These are phyloP conservation scores for Xylariaceae sp. DNA, from an alignment of 2,329 filamentous ascomycete species.

Conservation along the genomic window DNA sequence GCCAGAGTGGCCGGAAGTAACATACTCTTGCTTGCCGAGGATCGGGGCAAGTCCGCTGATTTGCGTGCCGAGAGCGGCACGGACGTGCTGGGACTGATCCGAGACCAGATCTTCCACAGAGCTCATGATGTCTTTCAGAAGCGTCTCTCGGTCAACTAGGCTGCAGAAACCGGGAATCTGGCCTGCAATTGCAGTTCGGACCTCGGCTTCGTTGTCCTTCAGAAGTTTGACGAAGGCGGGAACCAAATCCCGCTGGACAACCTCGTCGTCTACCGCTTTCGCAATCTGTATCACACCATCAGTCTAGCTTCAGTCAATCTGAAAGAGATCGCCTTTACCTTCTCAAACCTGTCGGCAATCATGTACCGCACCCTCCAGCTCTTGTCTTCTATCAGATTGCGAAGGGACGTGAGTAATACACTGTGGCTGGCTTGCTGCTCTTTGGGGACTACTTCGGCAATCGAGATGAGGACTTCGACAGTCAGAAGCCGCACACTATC, in stretches of 20 bases:
- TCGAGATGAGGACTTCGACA: slow-evolving; percentile 91
- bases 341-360: slow-evolving; percentile 97
- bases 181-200: slow-evolving; percentile 91
- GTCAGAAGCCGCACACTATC: slow-evolving; percentile 95
- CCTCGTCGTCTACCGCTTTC: slow-evolving; percentile 96
- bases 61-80: slow-evolving; percentile 89
- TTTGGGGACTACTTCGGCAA: slow-evolving; percentile 95
- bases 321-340: slow-evolving; percentile 52
- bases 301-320: not conserved
- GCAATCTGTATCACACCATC: slow-evolving; percentile 61
- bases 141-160: slow-evolving; percentile 77
- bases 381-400: slow-evolving; percentile 96
- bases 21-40: slow-evolving; percentile 93
- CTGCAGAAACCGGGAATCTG: slow-evolving; percentile 97
- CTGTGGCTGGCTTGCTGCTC: slow-evolving; percentile 97
- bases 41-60: slow-evolving; percentile 96
- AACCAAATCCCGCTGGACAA: slow-evolving; percentile 87
- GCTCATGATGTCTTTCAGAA: slow-evolving; percentile 94
- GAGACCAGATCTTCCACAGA: slow-evolving; percentile 94
- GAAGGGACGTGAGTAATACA: slow-evolving; percentile 81
- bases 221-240: slow-evolving; percentile 95
- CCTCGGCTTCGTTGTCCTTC: slow-evolving; percentile 96
- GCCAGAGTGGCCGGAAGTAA: not conserved
- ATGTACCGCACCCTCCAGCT: slow-evolving; percentile 99
- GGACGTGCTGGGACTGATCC: slow-evolving; percentile 93